These are phyloP conservation scores for Phytophthora gonapodyides DNA, from an alignment of 352 stramenopile genomes.

Conservation along the genomic window DNA sequence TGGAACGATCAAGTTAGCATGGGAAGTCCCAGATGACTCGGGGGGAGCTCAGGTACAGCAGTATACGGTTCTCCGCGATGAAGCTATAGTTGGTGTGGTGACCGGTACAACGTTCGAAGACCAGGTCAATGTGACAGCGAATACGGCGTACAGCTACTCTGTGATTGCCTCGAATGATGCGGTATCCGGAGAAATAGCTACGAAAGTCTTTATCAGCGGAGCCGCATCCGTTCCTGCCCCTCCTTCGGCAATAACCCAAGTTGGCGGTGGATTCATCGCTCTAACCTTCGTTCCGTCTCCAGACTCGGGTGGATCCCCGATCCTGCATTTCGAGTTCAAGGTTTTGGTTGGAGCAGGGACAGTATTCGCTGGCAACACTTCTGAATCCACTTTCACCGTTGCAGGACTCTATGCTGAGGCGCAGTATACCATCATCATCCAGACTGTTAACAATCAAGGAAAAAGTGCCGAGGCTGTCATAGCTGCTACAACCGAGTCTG, in stretches of 20 bases:
- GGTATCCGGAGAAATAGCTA: slow-evolving; percentile 2
- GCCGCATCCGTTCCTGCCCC: slow-evolving; percentile 21
- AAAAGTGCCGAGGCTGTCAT: slow-evolving; percentile 13
- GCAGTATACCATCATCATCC: slow-evolving; percentile 34
- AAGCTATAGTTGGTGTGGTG: slow-evolving; percentile 14
- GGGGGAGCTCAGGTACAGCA: slow-evolving; percentile 43
- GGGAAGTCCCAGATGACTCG: slow-evolving; percentile 44
- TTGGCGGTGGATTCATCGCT: slow-evolving; percentile 36
- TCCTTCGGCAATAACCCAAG: slow-evolving; percentile 17
- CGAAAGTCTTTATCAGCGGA: slow-evolving; percentile 26
- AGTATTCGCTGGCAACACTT: slow-evolving; percentile 30
- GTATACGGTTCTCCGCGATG: slow-evolving; percentile 51
- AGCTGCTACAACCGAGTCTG: slow-evolving; percentile 25
- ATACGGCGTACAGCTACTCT: slow-evolving; percentile 46
- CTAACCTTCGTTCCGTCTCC: slow-evolving; percentile 25
- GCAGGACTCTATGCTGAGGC: slow-evolving; percentile 40
- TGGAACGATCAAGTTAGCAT: slow-evolving; percentile 43
- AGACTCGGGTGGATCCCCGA: slow-evolving; percentile 41
- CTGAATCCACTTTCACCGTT: slow-evolving; percentile 17
- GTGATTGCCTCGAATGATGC: slow-evolving; percentile 42
- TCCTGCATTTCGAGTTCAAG: slow-evolving; percentile 27
- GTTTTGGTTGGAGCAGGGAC: slow-evolving; percentile 12
- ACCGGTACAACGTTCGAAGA: slow-evolving; percentile 35
- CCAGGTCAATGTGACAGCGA: slow-evolving; percentile 26
- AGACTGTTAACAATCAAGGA: slow-evolving; percentile 37